These are phyloP conservation scores for Cladosporium colombiae DNA, from an alignment of 2,329 filamentous ascomycete species.

Conservation along the genomic window DNA sequence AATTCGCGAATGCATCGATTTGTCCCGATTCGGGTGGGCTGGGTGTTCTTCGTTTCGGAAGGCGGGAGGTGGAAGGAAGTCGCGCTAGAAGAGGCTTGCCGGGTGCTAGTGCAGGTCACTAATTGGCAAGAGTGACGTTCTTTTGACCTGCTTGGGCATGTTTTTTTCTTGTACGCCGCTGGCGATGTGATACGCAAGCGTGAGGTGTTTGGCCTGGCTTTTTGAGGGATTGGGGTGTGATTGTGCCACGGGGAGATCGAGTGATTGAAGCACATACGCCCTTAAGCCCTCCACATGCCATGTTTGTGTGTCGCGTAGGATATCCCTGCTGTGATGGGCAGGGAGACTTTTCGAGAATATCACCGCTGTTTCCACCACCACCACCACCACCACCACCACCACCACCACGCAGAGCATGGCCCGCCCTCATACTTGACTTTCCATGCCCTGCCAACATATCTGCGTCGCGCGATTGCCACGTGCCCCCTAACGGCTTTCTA, in stretches of 20 bases:
- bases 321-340: background rate
- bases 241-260: background rate
- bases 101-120: background rate
- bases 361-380: background rate
- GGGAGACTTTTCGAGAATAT: slow-evolving; percentile 15
- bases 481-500: background rate
- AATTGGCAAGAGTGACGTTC: background rate
- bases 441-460: background rate
- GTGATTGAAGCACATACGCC: background rate
- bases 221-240: background rate
- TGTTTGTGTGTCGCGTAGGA: background rate
- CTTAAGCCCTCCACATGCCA: background rate
- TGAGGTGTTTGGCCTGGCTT: background rate
- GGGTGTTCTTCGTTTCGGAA: background rate
- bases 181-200: background rate
- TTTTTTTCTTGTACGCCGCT: background rate
- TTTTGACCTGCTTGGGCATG: slow-evolving; percentile 1
- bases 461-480: slow-evolving; percentile 8
- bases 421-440: background rate
- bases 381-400: background rate
- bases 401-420: background rate
- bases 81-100: slow-evolving; percentile 9
- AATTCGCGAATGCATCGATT: background rate
- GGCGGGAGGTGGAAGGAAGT: background rate
- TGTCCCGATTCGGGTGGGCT: background rate